Base-by-base conservation (phyloP, 2,329 filamentous ascomycete genomes). In the Exophiala sp. region DNA sequence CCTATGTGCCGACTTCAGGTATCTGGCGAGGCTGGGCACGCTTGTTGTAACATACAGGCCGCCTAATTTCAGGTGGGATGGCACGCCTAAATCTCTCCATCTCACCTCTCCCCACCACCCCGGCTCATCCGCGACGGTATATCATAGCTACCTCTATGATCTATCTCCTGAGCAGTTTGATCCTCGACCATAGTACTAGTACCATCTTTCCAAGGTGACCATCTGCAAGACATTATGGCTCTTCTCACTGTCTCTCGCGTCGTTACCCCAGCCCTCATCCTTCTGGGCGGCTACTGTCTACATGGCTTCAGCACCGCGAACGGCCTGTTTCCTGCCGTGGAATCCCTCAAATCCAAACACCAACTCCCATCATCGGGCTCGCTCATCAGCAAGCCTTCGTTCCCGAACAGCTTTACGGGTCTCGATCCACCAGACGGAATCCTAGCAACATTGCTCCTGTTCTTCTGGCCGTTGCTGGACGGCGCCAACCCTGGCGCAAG, bases 391-490 rank as follows among this genome's bases (percentile, higher is more conserved):
- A 48, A 24, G 11, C n/a, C 29, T 18, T 7, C 54, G 11, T 63
- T 66, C 10, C 50, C 72, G 36, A 66, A 66, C 32, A 65, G 62
- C 12, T 71, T 70, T 50, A 72, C 70, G 0, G 70, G 71, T 1
- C 36, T 71, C 38, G 59, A 65, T 36, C 59, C 61, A 0, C 21
- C 72, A 5, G 71, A 73, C 50, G 47, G 60, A 11, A 53, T 70
- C 3, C 59, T 73, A 1, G 57, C 65, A 4, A 45, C 64, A 4
- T 48, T 72, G 58, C 68, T 67, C 2, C 60, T 65, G 5, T 73
- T 73, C 47, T 73, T 73, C 61, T 70, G 68, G 59, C 66, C 70
- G 1, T 55, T 65, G 2, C 61, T 71, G 5, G 68, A 72, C 55
- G 71, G 71, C 5, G 63, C 62, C 29, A 64, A 66, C 18, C 63